Conservation (phyloP, 129 eudicot genomes). For the Dittrichia graveolens region DNA sequence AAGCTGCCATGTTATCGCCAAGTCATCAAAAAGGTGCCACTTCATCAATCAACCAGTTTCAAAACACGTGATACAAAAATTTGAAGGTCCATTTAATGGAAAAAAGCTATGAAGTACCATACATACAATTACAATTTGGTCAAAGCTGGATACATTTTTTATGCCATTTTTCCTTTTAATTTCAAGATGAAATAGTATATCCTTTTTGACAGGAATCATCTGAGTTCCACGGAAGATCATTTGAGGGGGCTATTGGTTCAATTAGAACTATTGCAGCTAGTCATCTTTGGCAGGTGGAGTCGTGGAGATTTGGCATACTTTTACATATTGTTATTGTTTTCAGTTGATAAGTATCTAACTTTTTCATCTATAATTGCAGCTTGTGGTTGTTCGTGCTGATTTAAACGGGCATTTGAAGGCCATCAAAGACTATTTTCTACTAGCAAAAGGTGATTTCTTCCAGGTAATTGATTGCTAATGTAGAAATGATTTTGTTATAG, state of each 20-base stretch:
- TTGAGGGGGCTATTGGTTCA: conserved; percentile 78
- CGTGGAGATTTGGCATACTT: conserved; percentile 13
- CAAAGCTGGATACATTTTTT: no score
- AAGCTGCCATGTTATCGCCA: no score
- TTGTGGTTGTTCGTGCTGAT: conserved; percentile 93
- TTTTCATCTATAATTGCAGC: conserved; percentile 53
- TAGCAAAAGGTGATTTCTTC: conserved; percentile 96
- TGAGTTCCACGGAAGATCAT: conserved; percentile 88
- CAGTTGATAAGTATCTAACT: background rate
- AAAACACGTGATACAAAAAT: no score
- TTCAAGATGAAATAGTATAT: background rate
- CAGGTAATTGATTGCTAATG: conserved; percentile 56
- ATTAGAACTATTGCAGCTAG: conserved; percentile 84
- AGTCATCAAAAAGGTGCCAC: no score
- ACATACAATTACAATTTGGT: no score
- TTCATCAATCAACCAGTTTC: no score
- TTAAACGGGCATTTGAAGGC: conserved; percentile 90
- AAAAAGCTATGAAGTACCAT: no score
- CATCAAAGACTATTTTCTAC: conserved; percentile 88
- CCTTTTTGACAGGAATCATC: conserved; percentile 67
- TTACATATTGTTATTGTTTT: conserved; percentile 14
- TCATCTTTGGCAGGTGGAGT: conserved; percentile 93
- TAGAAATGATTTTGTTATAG: background rate
- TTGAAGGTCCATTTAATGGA: no score
- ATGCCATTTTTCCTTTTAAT: background rate